phyloP scores from a whole-genome alignment of 2,329 filamentous ascomycete species.

The Shiraia sp. region DNA sequence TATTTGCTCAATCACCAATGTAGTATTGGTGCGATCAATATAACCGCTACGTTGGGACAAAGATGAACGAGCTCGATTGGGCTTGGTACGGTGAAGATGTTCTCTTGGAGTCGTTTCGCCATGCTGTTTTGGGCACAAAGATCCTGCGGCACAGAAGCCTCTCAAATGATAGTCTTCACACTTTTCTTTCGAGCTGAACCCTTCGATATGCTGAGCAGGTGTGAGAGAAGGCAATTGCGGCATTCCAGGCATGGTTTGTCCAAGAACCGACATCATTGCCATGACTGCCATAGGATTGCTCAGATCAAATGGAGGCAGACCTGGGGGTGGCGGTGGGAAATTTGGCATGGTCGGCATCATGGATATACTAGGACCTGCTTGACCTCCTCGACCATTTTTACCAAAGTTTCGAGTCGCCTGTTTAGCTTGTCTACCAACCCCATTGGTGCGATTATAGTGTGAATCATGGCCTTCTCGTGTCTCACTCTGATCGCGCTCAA shows the following conservation, averaged over 20 bases:
- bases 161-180: constrained; percentile 75
- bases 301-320: constrained; percentile 60
- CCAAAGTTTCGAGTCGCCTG: constrained; percentile 62
- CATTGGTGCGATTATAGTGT: constrained; percentile 36
- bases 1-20: constrained; percentile 77
- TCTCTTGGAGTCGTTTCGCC: constrained; percentile 49
- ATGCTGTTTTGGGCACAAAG: constrained; percentile 71
- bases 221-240: constrained; percentile 31
- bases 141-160: constrained; percentile 71
- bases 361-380: constrained; percentile 9
- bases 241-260: constrained; percentile 48
- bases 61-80: constrained; percentile 49
- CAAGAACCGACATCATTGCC: constrained; percentile 59
- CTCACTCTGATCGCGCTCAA: constrained; percentile 57
- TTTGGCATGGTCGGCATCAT: constrained; percentile 12
- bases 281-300: constrained; percentile 66
- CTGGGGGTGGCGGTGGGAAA: constrained; percentile 48
- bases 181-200: constrained; percentile 46
- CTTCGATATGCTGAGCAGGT: constrained; percentile 38
- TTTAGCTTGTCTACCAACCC: constrained; percentile 50
- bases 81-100: constrained; percentile 3
- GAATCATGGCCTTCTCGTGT: constrained; percentile 45
- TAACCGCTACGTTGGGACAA: constrained; percentile 69
- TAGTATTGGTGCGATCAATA: constrained; percentile 65
- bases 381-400: constrained; percentile 10